phyloP scores from a whole-genome alignment of 2,329 filamentous ascomycete species.

The Alternaria novae-zelandiae region DNA sequence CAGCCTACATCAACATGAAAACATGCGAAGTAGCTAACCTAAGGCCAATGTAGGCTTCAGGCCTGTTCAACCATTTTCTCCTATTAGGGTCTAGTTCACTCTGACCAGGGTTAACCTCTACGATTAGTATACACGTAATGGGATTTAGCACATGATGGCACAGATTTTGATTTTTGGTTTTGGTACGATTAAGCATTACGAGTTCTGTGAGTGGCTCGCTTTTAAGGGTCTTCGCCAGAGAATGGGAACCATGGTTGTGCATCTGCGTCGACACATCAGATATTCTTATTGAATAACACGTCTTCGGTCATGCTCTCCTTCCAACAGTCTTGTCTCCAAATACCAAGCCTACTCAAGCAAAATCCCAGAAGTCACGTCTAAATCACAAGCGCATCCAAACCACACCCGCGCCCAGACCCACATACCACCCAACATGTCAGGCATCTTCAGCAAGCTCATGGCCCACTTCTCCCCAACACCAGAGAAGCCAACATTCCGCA shows the following conservation, averaged over 20 bases:
- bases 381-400: not conserved
- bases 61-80: no score
- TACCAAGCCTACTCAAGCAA: not conserved
- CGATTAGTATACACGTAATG: no score
- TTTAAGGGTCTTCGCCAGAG: not conserved
- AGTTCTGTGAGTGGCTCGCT: not conserved
- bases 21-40: no score
- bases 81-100: no score
- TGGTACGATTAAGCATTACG: not conserved
- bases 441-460: not conserved
- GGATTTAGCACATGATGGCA: no score
- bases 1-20: no score
- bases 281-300: not conserved
- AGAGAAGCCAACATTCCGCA: not conserved
- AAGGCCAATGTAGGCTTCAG: no score
- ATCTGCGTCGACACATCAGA: not conserved
- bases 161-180: not conserved
- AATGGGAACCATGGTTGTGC: not conserved
- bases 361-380: not conserved
- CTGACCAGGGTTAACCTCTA: no score
- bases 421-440: not conserved
- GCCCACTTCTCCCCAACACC: not conserved
- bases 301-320: not conserved
- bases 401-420: not conserved
- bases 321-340: not conserved